Percentiles rank a stretch among this genome's conserved stretches.
Conservation (phyloP, 139 green algal genomes). For the Chlamydomonas sp. region DNA sequence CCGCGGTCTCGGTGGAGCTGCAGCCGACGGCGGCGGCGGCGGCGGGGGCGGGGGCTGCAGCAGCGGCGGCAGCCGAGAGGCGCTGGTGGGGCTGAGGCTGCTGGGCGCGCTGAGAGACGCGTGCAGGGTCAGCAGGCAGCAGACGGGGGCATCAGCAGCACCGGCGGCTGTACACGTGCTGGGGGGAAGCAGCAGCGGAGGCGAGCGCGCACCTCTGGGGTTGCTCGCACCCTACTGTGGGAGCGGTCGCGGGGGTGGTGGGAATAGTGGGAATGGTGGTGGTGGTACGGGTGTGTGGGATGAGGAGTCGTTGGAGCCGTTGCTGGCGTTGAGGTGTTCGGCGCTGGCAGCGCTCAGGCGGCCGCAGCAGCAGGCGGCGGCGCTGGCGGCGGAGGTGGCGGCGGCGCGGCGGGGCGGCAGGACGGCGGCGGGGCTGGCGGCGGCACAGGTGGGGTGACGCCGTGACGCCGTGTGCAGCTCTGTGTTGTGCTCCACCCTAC, state of each 20-base stretch:
- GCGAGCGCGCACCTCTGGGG: too few relatives aligned
- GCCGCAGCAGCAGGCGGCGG: constrained; percentile 26
- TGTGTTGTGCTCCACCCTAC: background rate
- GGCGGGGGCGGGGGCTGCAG: constrained; percentile 49
- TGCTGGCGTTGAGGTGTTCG: constrained; percentile 59
- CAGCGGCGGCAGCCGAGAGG: background rate
- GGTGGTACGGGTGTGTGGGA: constrained; percentile 18
- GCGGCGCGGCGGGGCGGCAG: constrained; percentile 20
- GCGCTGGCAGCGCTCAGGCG: constrained; percentile 45
- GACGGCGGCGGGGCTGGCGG: constrained; percentile 22
- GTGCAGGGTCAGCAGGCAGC: constrained; percentile 36
- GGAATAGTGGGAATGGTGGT: too few relatives aligned
- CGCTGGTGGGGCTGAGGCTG: constrained; percentile 75
- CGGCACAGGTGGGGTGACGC: background rate
- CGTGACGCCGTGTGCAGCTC: background rate
- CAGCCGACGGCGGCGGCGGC: background rate
- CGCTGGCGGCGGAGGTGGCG: constrained; percentile 14
- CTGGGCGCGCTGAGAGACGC: constrained; percentile 60
- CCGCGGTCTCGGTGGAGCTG: background rate
- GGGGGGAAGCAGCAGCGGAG: too few relatives aligned
- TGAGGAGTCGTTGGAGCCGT: constrained; percentile 65
- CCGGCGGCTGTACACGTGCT: too few relatives aligned
- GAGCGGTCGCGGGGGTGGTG: background rate
- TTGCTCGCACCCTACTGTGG: background rate
- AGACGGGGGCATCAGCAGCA: too few relatives aligned